Evolutionary conservation across 2,329 filamentous ascomycete genomes (phyloP).

Genomic region (Macrophomina phaseolina): DNA sequence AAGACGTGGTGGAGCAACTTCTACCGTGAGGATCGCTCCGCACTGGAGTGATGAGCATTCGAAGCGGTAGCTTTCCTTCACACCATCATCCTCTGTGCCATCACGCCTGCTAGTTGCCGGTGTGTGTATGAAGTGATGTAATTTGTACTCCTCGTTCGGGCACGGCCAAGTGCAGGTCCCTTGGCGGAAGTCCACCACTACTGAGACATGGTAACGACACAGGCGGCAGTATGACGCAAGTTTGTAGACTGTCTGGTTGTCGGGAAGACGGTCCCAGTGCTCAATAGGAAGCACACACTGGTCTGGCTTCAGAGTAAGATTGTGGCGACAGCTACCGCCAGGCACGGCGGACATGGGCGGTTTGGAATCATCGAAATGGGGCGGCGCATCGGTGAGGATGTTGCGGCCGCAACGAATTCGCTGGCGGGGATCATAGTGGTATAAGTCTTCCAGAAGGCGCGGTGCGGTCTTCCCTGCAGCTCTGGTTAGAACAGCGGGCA

Average conservation of each 20-base stretch:
- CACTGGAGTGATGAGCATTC: constrained; percentile 66
- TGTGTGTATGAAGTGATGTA: constrained; percentile 66
- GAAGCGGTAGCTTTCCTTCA: constrained; percentile 51
- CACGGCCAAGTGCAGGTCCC: constrained; percentile 50
- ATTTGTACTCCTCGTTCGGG: constrained; percentile 56
- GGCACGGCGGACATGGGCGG: constrained; percentile 44
- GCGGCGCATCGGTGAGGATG: constrained; percentile 64
- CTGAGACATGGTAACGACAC: constrained; percentile 67
- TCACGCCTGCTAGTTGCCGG: constrained; percentile 38
- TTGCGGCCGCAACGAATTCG: constrained; percentile 56
- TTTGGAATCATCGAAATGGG: constrained; percentile 52
- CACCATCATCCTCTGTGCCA: constrained; percentile 31
- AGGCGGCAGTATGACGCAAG: constrained; percentile 65
- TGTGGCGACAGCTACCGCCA: constrained; percentile 62
- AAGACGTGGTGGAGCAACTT: constrained; percentile 60
- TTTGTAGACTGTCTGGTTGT: constrained; percentile 55
- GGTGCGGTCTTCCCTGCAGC: constrained; percentile 55
- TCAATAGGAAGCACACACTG: constrained; percentile 57
- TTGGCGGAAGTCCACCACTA: constrained; percentile 59
- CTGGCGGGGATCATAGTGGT: constrained; percentile 56
- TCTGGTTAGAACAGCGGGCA: constrained; percentile 9
- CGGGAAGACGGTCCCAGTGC: constrained; percentile 45
- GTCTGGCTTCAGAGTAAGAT: constrained; percentile 61
- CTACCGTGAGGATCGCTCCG: constrained; percentile 58
- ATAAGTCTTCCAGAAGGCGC: constrained; percentile 58